Evolutionary conservation across 768 basidiomycete species (phyloP), one percentile per base, ranked within the genome.

Genomic region (Suillus placidus): DNA sequence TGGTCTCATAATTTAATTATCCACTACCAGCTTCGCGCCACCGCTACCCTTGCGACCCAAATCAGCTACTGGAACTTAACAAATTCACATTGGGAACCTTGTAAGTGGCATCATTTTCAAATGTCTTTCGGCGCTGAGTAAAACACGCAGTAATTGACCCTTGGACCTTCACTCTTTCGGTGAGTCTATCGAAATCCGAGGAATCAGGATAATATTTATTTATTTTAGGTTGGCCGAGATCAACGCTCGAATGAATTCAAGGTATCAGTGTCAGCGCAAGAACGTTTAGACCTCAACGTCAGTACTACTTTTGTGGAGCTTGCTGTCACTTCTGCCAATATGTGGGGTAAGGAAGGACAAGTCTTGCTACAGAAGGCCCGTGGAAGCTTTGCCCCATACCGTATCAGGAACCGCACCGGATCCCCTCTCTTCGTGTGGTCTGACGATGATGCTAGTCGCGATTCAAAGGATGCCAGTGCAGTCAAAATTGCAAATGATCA

Each of bases 61-160:
- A 90, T 97, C 75, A 94, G 89, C 66, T 99, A 97, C 72, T 99
- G 95, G 94, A 99, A 99, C 76, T 78, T 99, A 60, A 89, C 90
- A 30, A 98, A 97, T 73, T 99, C 97, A 57, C 95, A 99, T 72
- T 99, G 97, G 95, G 97, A 99, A 77, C 97, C 97, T 37, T 76
- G 92, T 92, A 73, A 68, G 89, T 78, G 1, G 14, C 63, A 49
- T 69, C 42, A 9, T 60, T 40, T 54, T 54, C 35, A n/a, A 5
- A n/a, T 23, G 49, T 35, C 56, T 58, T 37, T 56, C 10, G 6
- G 4, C 35, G 20, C 45, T 78, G 63, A 77, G 32, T 13, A n/a
- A 38, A 62, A 63, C 32, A 18, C 14, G 47, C 56, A 93, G 91
- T 99, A 62, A 93, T 97, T 67, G 97, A 99, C 73, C 97, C 97